Evolutionary conservation across 306 rosid species (phyloP), one percentile per base, ranked within the genome.

Genomic region (Medicago lupulina): DNA sequence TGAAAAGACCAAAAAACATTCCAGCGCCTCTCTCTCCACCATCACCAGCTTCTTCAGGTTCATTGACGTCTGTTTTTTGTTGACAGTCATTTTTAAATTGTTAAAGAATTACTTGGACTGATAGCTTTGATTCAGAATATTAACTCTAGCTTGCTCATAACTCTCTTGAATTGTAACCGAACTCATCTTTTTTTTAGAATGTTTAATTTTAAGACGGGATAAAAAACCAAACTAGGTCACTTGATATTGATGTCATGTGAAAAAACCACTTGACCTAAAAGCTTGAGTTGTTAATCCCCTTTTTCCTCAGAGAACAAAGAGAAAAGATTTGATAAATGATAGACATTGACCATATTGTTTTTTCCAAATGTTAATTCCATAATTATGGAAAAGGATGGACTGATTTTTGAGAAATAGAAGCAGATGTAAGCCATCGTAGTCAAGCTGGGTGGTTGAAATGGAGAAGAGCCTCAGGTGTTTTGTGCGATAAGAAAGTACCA

Each of bases 11-110:
- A 17, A 79, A 81, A 21, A 23, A 0, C 62, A 0, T 77, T 69
- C 93, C 86, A 65, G 51, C 89, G 47, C 89, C 92, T 66, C 0
- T 72, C 73, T 23, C 89, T 81, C 88, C 84, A 12, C 19, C 72
- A 0, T 60, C 86, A 15, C 0, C 76, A 58, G 3, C 85, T 62
- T 60, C 77, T 79, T 47, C 93, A 88, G 93, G 96, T 90, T 75
- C 9, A 13, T 81, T 54, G 67, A 57, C 74, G 28, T 67, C 43
- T 50, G 19, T 47, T 75, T 71, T 10, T 65, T 43, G 15, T 49
- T 43, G 43, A 6, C 66, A 18, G 9, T 25, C 55, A 63, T 57
- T 77, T 77, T 77, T 50, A 14, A 38, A 15, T 62, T 76, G 54
- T 25, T 49, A 16, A 19, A 61, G 69, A 72, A 23, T 81, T 38